These are phyloP conservation scores for Sugiyamaella smithiae DNA, from an alignment of 805 yeast genomes.

Conservation along the genomic window DNA sequence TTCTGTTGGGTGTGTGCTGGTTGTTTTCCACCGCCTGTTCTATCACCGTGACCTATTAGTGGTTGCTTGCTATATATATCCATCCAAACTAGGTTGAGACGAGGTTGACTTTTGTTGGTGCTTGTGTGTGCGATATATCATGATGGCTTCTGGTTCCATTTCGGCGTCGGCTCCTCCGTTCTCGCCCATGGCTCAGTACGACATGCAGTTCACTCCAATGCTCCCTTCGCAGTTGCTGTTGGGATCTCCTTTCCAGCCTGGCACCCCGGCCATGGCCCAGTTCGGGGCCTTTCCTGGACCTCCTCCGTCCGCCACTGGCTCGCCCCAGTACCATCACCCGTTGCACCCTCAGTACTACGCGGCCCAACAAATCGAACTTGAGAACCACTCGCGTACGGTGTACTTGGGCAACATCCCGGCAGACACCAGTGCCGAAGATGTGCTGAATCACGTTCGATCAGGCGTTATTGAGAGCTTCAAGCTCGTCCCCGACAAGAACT, in stretches of 20 bases:
- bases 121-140: neutral
- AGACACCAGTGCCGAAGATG: slow-evolving; percentile 74
- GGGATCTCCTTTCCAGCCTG: slow-evolving; percentile 38
- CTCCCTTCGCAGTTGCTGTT: slow-evolving; percentile 36
- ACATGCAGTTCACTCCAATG: slow-evolving; percentile 33
- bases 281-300: slow-evolving; percentile 24
- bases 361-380: slow-evolving; percentile 13
- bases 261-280: slow-evolving; percentile 33
- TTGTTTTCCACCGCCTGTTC: too few species aligned
- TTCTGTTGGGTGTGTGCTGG: too few species aligned
- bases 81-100: too few species aligned
- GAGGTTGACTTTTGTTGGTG: neutral
- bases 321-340: slow-evolving; percentile 12
- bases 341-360: slow-evolving; percentile 20
- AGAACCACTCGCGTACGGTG: slow-evolving; percentile 59
- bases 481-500: slow-evolving; percentile 76
- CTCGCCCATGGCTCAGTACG: slow-evolving; percentile 31
- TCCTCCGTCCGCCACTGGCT: slow-evolving; percentile 15
- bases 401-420: slow-evolving; percentile 85
- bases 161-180: slow-evolving; percentile 17
- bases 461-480: slow-evolving; percentile 78
- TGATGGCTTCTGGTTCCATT: slow-evolving; percentile 5
- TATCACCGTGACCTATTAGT: too few species aligned
- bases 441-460: slow-evolving; percentile 85
- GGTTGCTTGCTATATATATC: too few species aligned